Evolutionary conservation across 1,284 basidiomycete genomes (phyloP), one percentile per base, ranked within the genome.

Genomic region (Irpex rosettiformis): DNA sequence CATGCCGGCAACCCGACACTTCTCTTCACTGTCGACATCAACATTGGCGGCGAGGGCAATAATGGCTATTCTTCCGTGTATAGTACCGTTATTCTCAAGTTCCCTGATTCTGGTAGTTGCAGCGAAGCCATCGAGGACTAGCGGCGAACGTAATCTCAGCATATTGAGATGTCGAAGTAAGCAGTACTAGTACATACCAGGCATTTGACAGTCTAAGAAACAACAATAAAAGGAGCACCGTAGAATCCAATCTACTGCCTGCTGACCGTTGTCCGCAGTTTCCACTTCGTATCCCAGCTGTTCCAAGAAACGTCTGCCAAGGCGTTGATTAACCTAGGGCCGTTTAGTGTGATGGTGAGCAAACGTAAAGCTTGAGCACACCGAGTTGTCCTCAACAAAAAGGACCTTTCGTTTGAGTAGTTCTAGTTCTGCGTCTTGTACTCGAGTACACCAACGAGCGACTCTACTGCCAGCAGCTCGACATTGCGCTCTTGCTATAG

Each of bases 161-260:
- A 22, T 16, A 7, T n/a, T n/a, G n/a, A n/a, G n/a, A n/a, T n/a
- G n/a, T n/a, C n/a, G n/a, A n/a, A n/a, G n/a, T n/a, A n/a, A n/a
- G n/a, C n/a, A n/a, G n/a, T n/a, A n/a, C n/a, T n/a, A n/a, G n/a
- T 8, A 55, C 66, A n/a, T 40, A 65, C 64, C 63, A 45, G 67
- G 67, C 69, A 69, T 70, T 62, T 70, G 66, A 43, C 69, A 70
- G 43, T 71, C 70, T 69, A 71, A 70, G 21, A 71, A 62, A 45
- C 69, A 70, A 30, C 65, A 66, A n/a, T 62, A 54, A 57, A 64
- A 71, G 6, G 58, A 54, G 3, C 53, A 60, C 37, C 59, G 37
- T 40, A 59, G 59, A 4, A 64, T 57, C 3, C 61, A 64, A 2
- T 68, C 66, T 3, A 71, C 58, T 1, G 70, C 70, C 33, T 70